Percentiles rank a stretch among this genome's conserved stretches.
These are phyloP conservation scores for Grosmannia penicillata DNA, from an alignment of 2,329 filamentous ascomycete genomes.

Conservation along the genomic window DNA sequence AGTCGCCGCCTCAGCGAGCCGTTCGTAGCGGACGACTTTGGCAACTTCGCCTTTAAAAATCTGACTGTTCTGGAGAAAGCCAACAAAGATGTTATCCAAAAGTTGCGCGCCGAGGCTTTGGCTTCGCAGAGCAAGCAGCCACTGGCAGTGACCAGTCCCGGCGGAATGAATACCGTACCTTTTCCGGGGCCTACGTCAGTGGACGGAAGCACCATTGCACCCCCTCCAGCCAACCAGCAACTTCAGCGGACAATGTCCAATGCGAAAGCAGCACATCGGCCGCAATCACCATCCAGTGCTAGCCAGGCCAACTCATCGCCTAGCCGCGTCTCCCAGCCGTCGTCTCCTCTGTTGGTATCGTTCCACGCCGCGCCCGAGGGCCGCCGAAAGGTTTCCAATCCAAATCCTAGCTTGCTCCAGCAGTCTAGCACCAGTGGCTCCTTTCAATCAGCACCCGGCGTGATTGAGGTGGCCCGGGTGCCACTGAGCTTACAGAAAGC, in stretches of 20 bases:
- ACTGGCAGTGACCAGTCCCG: constrained; percentile 28
- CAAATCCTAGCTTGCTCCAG: constrained; percentile 70
- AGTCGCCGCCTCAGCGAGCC: constrained; percentile 84
- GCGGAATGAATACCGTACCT: constrained; percentile 21
- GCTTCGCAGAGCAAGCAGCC: constrained; percentile 41
- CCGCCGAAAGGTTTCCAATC: constrained; percentile 82
- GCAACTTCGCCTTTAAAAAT: constrained; percentile 94
- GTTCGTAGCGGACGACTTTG: constrained; percentile 80
- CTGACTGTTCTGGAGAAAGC: constrained; percentile 91
- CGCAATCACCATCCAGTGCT: constrained; percentile 71
- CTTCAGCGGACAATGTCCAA: constrained; percentile 73
- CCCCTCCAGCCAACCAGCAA: constrained; percentile 37
- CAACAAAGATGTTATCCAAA: constrained; percentile 97
- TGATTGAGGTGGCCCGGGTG: constrained; percentile 54
- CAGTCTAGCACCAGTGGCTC: constrained; percentile 46
- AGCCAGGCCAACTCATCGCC: constrained; percentile 77
- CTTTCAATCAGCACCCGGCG: constrained; percentile 46
- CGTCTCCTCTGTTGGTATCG: constrained; percentile 86
- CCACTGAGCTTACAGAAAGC: constrained; percentile 46
- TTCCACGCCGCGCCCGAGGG: constrained; percentile 75
- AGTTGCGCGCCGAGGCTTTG: constrained; percentile 80
- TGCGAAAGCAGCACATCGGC: constrained; percentile 62
- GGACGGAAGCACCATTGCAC: constrained; percentile 72
- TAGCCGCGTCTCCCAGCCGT: constrained; percentile 63
- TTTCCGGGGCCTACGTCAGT: constrained; percentile 51